Conservation (phyloP, 306 rosid species). For the Astragalus membranaceus region DNA sequence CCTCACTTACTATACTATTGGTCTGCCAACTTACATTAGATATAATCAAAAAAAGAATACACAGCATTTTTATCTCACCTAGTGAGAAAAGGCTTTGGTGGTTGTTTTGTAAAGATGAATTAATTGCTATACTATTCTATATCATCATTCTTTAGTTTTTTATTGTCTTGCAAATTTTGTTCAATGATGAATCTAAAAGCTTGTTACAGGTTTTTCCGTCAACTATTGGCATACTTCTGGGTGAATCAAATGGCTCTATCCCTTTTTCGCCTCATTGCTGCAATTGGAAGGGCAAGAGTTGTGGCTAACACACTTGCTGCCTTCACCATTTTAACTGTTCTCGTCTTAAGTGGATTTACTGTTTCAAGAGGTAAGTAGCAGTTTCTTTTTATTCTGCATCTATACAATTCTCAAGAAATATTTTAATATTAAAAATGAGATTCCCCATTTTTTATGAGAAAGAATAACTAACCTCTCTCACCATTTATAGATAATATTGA, state of each 20-base stretch:
- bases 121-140: not conserved
- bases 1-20: conserved; percentile 62
- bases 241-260: conserved; percentile 75
- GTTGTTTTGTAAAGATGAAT: not conserved
- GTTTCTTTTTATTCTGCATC: not conserved
- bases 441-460: not conserved
- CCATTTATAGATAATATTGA: conserved; percentile 46
- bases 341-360: conserved; percentile 76
- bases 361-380: conserved; percentile 49
- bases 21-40: not conserved
- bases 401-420: not conserved
- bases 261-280: conserved; percentile 79
- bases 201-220: conserved; percentile 58
- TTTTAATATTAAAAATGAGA: not conserved
- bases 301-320: conserved; percentile 53
- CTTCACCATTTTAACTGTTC: conserved; percentile 51
- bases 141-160: not conserved
- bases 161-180: not conserved
- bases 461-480: not conserved
- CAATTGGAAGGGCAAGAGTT: conserved; percentile 67
- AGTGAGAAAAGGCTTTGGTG: not conserved
- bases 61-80: not conserved
- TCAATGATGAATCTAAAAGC: not conserved
- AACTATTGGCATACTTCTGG: conserved; percentile 69
- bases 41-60: too few relatives aligned